Evolutionary conservation across 805 yeast genomes (phyloP).

Genomic region (Saturnispora diversa): DNA sequence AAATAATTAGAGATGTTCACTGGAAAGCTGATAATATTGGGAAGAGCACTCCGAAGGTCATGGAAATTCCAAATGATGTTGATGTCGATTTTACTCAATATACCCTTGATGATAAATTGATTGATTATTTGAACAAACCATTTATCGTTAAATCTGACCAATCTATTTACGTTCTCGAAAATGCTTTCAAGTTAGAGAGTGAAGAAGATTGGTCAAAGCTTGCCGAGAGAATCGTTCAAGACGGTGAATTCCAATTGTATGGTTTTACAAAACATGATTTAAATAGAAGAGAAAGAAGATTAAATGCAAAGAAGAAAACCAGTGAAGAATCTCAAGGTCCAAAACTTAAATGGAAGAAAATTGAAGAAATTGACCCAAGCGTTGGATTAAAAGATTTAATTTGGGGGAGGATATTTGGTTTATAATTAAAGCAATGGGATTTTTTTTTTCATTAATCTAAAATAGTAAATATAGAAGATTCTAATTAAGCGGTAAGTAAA

Average conservation of each 20-base stretch:
- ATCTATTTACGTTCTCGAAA: conserved; percentile 13
- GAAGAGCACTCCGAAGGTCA: conserved; percentile 10
- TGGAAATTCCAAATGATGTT: conserved; percentile 15
- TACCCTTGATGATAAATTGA: conserved; percentile 15
- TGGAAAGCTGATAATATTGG: conserved; percentile 16
- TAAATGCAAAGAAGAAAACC: conserved; percentile 6
- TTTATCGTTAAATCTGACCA: conserved; percentile 19
- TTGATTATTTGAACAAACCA: conserved; percentile 15
- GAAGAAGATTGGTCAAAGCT: conserved; percentile 11
- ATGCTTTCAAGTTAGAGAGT: conserved; percentile 10
- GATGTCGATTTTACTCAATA: conserved; percentile 8
- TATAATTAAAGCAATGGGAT: neutral
- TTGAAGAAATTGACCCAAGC: conserved; percentile 11
- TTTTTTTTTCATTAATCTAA: too few relatives aligned
- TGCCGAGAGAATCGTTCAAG: conserved; percentile 11
- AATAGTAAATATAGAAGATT: neutral
- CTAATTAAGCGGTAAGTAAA: neutral
- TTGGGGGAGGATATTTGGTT: conserved; percentile 7
- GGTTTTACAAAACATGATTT: conserved; percentile 13
- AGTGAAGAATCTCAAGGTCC: neutral
- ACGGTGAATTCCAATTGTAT: conserved; percentile 13
- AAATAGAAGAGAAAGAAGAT: conserved; percentile 16
- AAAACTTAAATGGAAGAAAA: conserved; percentile 7
- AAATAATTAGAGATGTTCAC: conserved; percentile 16
- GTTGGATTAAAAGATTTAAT: conserved; percentile 9